phyloP scores from a whole-genome alignment of 345 rosid genomes.

The Lepidium didymum region DNA sequence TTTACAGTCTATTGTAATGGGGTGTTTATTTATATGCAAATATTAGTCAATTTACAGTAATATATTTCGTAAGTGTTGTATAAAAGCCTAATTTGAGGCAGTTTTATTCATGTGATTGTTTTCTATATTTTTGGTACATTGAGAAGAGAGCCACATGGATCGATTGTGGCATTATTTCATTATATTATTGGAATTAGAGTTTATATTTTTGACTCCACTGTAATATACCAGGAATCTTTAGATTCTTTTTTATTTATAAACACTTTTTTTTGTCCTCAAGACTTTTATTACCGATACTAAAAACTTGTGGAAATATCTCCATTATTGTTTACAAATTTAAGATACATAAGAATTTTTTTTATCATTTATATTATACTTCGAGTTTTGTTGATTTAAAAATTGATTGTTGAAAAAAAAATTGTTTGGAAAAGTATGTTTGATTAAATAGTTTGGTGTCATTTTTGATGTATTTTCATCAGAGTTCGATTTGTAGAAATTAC shows the following conservation, averaged over 20 bases:
- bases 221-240: slow-evolving; percentile 24
- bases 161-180: slow-evolving; percentile 5
- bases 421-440: too few species aligned
- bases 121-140: slow-evolving; percentile 1
- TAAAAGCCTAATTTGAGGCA: slow-evolving; percentile 22
- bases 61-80: not conserved
- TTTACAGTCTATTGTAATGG: not conserved
- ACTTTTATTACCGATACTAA: not conserved
- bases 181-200: slow-evolving; percentile 5
- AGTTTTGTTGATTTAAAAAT: too few species aligned
- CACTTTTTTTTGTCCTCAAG: too few species aligned
- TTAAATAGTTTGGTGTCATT: too few species aligned
- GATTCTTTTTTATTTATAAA: not conserved
- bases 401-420: too few species aligned
- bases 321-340: too few species aligned
- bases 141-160: slow-evolving; percentile 10
- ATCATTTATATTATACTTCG: too few species aligned
- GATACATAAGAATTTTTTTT: too few species aligned
- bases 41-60: slow-evolving; percentile 8
- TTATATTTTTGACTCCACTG: slow-evolving; percentile 6
- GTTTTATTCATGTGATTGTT: slow-evolving; percentile 15
- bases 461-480: too few species aligned
- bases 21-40: not conserved
- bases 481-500: too few species aligned
- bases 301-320: too few species aligned